Evolutionary conservation across 768 basidiomycete genomes (phyloP), one percentile per base, ranked within the genome.

Genomic region (Agrocybe pediades): DNA sequence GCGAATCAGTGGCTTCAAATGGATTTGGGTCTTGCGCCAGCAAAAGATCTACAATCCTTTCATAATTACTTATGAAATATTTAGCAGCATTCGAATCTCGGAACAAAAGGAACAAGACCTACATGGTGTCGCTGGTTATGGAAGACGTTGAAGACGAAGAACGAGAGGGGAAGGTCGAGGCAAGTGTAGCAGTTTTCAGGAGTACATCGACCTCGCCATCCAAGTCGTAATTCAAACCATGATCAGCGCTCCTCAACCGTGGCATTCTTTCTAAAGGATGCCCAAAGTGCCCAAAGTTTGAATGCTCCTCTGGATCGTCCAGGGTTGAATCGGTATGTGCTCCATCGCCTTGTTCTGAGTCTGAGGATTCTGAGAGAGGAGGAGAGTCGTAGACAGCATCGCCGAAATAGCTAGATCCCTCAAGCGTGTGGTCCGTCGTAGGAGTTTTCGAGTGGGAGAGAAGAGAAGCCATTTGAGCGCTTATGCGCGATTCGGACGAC

Each of bases 231-330:
- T 55, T 49, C 19, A 61, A 45, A 16, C 64, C 64, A 49, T 62
- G 59, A 53, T 66, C 64, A 36, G 60, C 61, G 47, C 64, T 68
- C 27, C 58, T 65, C 9, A 60, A 41, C 21, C 71, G 66, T 9
- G 65, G 62, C 64, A 76, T 70, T 29, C 74, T 69, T 45, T 71
- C 61, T 11, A 74, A 57, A 9, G 71, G 70, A 50, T 71, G 63
- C 20, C 72, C 72, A 58, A 73, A 70, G 13, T 71, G 63, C 20
- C 72, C 72, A 58, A 73, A 70, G 13, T 41, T 26, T 53, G 54
- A 1, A 51, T 41, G 20, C 49, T 45, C 39, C 13, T 64, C 69
- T 5, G 33, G 40, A 36, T 73, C 67, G 19, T 72, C 71, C 16
- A 72, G 63, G 9, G 73, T 73, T 0, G 67, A 61, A 41, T 73